phyloP scores from a whole-genome alignment of 2,329 filamentous ascomycete genomes.

The Gremmenia infestans region DNA sequence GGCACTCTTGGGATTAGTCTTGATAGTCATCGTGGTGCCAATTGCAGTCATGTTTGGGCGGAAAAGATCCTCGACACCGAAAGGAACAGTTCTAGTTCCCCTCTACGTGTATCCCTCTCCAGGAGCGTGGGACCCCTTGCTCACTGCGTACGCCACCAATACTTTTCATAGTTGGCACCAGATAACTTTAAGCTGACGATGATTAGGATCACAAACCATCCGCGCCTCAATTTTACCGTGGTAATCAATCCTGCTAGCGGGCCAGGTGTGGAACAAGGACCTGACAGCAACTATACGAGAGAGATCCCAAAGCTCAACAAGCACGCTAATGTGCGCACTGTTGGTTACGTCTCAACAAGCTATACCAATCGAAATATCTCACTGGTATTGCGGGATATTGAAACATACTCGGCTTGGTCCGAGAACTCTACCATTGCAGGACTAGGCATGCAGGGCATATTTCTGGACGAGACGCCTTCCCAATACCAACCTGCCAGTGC shows the following conservation, averaged over 20 bases:
- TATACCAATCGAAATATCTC: conserved; percentile 30
- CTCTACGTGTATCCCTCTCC: conserved; percentile 44
- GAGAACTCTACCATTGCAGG: conserved; percentile 31
- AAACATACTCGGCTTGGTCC: conserved; percentile 40
- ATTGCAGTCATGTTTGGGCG: conserved; percentile 33
- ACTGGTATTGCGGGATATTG: conserved; percentile 36
- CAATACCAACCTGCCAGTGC: conserved; percentile 30
- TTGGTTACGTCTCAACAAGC: conserved; percentile 39
- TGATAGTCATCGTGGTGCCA: conserved; percentile 17
- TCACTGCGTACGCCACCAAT: conserved; percentile 35
- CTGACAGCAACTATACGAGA: conserved; percentile 33
- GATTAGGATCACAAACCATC: conserved; percentile 12
- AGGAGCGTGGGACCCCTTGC: conserved; percentile 42
- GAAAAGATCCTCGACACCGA: conserved; percentile 33
- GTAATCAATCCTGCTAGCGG: conserved; percentile 30
- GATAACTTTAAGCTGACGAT: conserved; percentile 1
- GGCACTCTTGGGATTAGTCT: conserved; percentile 4
- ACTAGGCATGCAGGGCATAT: conserved; percentile 40
- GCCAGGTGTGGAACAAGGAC: conserved; percentile 31
- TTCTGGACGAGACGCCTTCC: conserved; percentile 42
- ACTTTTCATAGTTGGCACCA: background rate
- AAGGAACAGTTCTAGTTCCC: conserved; percentile 41
- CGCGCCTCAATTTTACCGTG: conserved; percentile 24
- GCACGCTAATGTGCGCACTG: conserved; percentile 34
- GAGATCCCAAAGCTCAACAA: conserved; percentile 34